Evolutionary conservation across 148 eudicot genomes (phyloP).

Genomic region (Chenopodium suecicum): DNA sequence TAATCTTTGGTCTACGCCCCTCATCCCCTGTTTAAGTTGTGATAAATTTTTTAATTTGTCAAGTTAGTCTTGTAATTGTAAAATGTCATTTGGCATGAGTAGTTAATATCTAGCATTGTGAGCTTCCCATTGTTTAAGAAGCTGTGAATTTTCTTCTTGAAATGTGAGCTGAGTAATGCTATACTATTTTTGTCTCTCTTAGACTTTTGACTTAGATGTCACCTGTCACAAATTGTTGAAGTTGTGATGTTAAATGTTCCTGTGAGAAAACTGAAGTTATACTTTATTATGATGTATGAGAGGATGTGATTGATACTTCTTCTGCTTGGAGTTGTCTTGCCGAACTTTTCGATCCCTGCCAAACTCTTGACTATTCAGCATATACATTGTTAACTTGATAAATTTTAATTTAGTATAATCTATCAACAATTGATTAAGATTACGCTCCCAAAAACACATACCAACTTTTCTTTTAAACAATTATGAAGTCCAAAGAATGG

Average conservation of each 20-base stretch:
- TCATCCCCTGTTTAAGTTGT: too few species aligned
- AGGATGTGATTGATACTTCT: not conserved
- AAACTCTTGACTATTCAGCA: not conserved
- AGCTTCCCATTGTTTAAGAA: not conserved
- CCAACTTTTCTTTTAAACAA: not conserved
- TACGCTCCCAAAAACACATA: not conserved
- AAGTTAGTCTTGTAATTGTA: not conserved
- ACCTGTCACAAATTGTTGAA: not conserved
- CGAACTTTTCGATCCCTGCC: not conserved
- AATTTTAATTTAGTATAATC: not conserved
- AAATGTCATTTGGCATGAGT: not conserved
- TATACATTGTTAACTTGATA: not conserved
- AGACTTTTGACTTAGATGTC: not conserved
- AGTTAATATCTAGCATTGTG: not conserved
- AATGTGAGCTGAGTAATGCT: not conserved
- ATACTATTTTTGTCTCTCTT: not conserved
- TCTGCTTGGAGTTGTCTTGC: not conserved
- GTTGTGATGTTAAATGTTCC: not conserved
- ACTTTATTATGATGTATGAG: not conserved
- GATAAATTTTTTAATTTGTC: too few species aligned
- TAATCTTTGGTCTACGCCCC: not conserved
- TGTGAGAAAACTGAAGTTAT: not conserved
- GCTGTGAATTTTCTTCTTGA: not conserved
- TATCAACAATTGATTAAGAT: not conserved
- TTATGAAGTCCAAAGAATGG: not conserved